Evolutionary conservation across 306 rosid species (phyloP), one percentile per base, ranked within the genome.

Genomic region (Cicer pinnatifidum): DNA sequence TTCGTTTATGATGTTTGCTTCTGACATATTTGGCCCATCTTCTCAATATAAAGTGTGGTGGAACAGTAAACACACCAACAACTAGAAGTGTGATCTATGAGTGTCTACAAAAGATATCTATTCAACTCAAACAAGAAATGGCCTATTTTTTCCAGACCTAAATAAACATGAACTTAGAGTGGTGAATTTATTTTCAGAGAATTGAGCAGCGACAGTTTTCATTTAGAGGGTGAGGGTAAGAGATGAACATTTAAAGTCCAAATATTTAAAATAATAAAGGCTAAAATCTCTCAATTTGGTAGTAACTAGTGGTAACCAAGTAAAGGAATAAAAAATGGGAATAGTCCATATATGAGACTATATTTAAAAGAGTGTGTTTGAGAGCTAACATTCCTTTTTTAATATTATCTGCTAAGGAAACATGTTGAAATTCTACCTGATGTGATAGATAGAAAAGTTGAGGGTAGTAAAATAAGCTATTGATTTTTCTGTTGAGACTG

Each of bases 401-500:
- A 44, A 38, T 50, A 74, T 11, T 11, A 39, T 51, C 61, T 50
- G 2, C n/a, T 7, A 50, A n/a, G 20, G 20, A 13, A 50, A 50
- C 56, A 13, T 39, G 46, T 20, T 52, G n/a, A 65, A 13, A 19
- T 52, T 75, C 35, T 64, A 65, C n/a, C 57, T n/a, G 43, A 66
- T 23, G 11, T 41, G 48, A 41, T 63, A 57, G 38, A 16, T 12
- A 65, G 71, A 52, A 48, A 76, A 77, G 11, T 40, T 19, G 10
- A 11, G 60, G 58, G 51, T 52, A 48, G 37, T 40, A 56, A 61
- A 28, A 7, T 58, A 33, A 48, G 51, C 40, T 16, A 6, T 11
- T 17, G 7, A 3, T 35, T 45, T 28, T 11, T 41, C 51, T 47
- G 50, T 57, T 48, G 51, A 11, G 41, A 54, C 71, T 61, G 71